These are phyloP conservation scores for Solanum chacoense DNA, from an alignment of 305 asterid species.

Conservation along the genomic window DNA sequence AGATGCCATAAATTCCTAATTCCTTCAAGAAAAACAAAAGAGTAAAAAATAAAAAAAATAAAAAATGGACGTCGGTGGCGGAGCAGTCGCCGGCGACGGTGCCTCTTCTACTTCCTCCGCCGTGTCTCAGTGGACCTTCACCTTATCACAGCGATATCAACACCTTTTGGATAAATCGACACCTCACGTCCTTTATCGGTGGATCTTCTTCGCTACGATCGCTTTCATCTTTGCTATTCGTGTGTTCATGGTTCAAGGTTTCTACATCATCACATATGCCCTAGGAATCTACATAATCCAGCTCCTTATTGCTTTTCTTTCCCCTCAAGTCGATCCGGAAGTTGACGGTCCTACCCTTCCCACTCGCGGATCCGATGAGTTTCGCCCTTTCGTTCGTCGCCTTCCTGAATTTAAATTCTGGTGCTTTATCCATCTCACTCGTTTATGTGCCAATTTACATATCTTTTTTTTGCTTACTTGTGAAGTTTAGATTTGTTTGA, in stretches of 20 bases:
- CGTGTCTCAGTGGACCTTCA: slow-evolving; percentile 37
- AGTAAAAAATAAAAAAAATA: neutral
- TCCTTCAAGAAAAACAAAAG: neutral
- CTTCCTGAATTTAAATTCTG: slow-evolving; percentile 97
- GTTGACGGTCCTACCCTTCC: slow-evolving; percentile 79
- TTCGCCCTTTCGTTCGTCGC: slow-evolving; percentile 97
- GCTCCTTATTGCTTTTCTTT: slow-evolving; percentile 76
- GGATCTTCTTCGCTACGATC: slow-evolving; percentile 59
- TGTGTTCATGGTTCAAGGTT: slow-evolving; percentile 59
- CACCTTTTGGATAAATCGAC: slow-evolving; percentile 75
- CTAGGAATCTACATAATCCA: slow-evolving; percentile 86
- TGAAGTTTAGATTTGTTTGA: neutral
- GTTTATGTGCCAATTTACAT: neutral
- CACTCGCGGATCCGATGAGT: slow-evolving; percentile 89
- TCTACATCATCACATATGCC: slow-evolving; percentile 86
- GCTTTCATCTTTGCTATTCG: slow-evolving; percentile 60
- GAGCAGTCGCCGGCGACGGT: slow-evolving; percentile 40
- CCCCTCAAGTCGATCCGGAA: slow-evolving; percentile 98
- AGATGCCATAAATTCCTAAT: neutral
- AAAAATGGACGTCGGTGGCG: slow-evolving; percentile 66
- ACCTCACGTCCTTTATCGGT: slow-evolving; percentile 64
- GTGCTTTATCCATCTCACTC: slow-evolving; percentile 14
- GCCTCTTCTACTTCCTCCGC: slow-evolving; percentile 29
- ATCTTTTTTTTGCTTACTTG: neutral
- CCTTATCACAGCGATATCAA: slow-evolving; percentile 67